phyloP scores from a whole-genome alignment of 116 monocot genomes.

The Trichopus zeylanicus region DNA sequence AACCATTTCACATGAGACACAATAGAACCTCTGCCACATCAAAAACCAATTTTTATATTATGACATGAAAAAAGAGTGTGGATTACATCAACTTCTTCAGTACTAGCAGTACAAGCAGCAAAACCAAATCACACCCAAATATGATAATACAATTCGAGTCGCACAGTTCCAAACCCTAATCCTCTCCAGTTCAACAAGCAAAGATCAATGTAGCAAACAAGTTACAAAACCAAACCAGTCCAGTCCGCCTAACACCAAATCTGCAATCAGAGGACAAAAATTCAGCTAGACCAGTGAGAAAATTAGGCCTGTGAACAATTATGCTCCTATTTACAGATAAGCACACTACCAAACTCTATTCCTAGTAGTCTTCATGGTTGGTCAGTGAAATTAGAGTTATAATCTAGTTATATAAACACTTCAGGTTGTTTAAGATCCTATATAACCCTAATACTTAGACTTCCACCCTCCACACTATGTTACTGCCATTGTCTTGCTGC shows the following conservation, averaged over 20 bases:
- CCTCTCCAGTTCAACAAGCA: not conserved
- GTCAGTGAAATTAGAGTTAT: too few relatives aligned
- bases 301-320: not conserved
- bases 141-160: not conserved
- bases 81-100: too few relatives aligned
- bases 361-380: conserved; percentile 1
- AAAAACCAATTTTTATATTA: too few relatives aligned
- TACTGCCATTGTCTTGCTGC: conserved; percentile 12
- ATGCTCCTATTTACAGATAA: conserved; percentile 5
- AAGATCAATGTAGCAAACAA: not conserved
- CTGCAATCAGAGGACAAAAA: too few relatives aligned
- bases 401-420: conserved; percentile 17
- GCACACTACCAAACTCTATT: not conserved
- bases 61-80: too few relatives aligned
- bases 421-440: not conserved
- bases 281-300: not conserved
- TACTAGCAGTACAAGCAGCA: not conserved
- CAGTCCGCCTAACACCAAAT: too few relatives aligned
- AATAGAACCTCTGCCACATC: too few relatives aligned
- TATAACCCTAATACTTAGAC: conserved; percentile 10
- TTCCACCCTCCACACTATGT: conserved; percentile 42
- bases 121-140: not conserved
- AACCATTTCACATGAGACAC: too few relatives aligned
- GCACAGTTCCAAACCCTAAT: not conserved
- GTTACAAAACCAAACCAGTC: too few relatives aligned